phyloP scores from a whole-genome alignment of 306 rosid species.

The Vachellia collinsii region DNA sequence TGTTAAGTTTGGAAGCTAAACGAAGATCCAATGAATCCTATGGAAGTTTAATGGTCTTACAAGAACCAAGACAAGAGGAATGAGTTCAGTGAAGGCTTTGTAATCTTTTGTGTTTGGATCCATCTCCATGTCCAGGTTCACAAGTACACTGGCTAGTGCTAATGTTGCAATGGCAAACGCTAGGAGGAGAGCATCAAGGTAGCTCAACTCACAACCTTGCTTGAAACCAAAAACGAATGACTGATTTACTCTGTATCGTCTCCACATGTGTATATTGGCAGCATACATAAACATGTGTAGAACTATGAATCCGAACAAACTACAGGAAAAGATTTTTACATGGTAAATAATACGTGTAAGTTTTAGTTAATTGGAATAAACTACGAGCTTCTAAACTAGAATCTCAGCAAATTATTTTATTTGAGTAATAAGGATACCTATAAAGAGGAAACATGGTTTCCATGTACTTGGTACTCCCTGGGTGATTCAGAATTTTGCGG shows the following conservation, averaged over 20 bases:
- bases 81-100: slow-evolving; percentile 58
- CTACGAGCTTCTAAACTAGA: too few species aligned
- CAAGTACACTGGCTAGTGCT: slow-evolving; percentile 60
- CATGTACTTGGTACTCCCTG: slow-evolving; percentile 54
- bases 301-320: slow-evolving; percentile 68
- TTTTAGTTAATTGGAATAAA: neutral
- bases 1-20: neutral
- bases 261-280: slow-evolving; percentile 61
- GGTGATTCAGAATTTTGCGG: slow-evolving; percentile 38
- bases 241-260: slow-evolving; percentile 61
- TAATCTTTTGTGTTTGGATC: slow-evolving; percentile 55
- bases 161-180: slow-evolving; percentile 54
- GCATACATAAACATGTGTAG: slow-evolving; percentile 75
- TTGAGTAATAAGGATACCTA: slow-evolving; percentile 46
- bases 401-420: neutral
- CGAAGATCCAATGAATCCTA: neutral
- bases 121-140: slow-evolving; percentile 75
- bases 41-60: slow-evolving; percentile 44
- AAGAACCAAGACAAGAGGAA: slow-evolving; percentile 62
- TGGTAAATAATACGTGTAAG: neutral
- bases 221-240: slow-evolving; percentile 81
- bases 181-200: slow-evolving; percentile 53
- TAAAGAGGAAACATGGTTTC: slow-evolving; percentile 74
- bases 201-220: slow-evolving; percentile 64
- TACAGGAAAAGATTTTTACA: slow-evolving; percentile 44